Percentiles rank a stretch among this genome's conserved stretches.
phyloP scores from a whole-genome alignment of 371 early-diverging fungal genomes.

The Cokeromyces recurvatus region DNA sequence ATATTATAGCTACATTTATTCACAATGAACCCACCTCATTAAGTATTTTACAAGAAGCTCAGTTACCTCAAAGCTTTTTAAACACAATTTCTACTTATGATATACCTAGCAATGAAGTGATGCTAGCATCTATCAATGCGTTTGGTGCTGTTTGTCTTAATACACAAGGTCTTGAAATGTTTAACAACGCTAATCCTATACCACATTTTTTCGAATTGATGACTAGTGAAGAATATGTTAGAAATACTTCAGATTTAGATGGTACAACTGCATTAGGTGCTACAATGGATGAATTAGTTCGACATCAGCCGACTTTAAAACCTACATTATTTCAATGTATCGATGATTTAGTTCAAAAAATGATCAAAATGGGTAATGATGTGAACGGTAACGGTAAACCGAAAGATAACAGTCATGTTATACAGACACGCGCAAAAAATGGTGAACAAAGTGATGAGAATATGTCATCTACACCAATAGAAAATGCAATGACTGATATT shows the following conservation, averaged over 20 bases:
- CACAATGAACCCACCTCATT: slow-evolving; percentile 96
- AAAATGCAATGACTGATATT: neutral
- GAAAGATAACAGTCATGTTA: slow-evolving; percentile 39
- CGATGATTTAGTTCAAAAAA: slow-evolving; percentile 55
- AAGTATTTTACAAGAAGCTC: slow-evolving; percentile 86
- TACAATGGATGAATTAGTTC: slow-evolving; percentile 91
- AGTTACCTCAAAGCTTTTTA: slow-evolving; percentile 82
- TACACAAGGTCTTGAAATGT: slow-evolving; percentile 75
- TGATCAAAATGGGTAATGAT: slow-evolving; percentile 42
- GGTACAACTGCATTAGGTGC: slow-evolving; percentile 76
- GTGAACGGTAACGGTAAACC: slow-evolving; percentile 32
- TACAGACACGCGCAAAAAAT: slow-evolving; percentile 23
- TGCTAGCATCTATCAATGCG: slow-evolving; percentile 84
- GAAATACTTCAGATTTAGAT: slow-evolving; percentile 77
- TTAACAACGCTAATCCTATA: slow-evolving; percentile 68
- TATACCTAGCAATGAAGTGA: slow-evolving; percentile 68
- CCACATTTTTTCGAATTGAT: slow-evolving; percentile 75
- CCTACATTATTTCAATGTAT: slow-evolving; percentile 67
- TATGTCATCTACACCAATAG: neutral
- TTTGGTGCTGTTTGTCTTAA: slow-evolving; percentile 97
- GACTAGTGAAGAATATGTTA: slow-evolving; percentile 69
- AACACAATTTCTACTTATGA: slow-evolving; percentile 58
- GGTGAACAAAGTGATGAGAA: neutral
- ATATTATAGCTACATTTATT: slow-evolving; percentile 91
- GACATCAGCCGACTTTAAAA: slow-evolving; percentile 90